Evolutionary conservation across 805 yeast species (phyloP), one percentile per base, ranked within the genome.

Genomic region (Ogataea trehalophila): DNA sequence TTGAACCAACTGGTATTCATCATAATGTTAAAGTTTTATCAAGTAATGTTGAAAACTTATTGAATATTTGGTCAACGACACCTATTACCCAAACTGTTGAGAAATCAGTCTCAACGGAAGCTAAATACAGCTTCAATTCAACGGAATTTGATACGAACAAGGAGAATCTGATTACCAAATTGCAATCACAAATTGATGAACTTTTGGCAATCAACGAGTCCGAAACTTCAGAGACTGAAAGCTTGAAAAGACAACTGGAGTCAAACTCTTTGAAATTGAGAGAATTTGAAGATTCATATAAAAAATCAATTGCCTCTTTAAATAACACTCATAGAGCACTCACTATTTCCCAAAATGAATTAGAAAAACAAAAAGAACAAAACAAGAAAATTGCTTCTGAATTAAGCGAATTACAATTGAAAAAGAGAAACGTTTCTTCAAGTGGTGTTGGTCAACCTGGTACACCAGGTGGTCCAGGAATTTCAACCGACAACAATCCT

Each of bases 261-360:
- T 59, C 68, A 14, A 37, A 41, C 4, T 20, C 53, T 6, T 17
- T 38, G 5, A 58, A 54, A 44, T 49, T 54, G n/a, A 50, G 46
- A 31, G 68, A 69, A 31, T 66, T 76, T 44, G 92, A 88, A 64
- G 76, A 70, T 6, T 83, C 85, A 59, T 88, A 87, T 67, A 78
- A 78, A 52, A 81, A 83, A 57, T 85, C 94, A 0, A 66, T 87
- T 46, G 81, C 79, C 52, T 80, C 88, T 22, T 83, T 87, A 33
- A 80, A 79, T 55, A 87, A 83, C 61, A 82, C 92, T 14, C 83
- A 85, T 47, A 79, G 76, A 52, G 96, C 96, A 0, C 73, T 90
- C 46, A 79, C 79, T 41, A 60, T 83, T 53, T 83, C 92, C 8
- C 89, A 89, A 57, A 79, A 75, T 41, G 96, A 90, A 63, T 68